These are phyloP conservation scores for Psidium guajava DNA, from an alignment of 345 rosid species.

Conservation along the genomic window DNA sequence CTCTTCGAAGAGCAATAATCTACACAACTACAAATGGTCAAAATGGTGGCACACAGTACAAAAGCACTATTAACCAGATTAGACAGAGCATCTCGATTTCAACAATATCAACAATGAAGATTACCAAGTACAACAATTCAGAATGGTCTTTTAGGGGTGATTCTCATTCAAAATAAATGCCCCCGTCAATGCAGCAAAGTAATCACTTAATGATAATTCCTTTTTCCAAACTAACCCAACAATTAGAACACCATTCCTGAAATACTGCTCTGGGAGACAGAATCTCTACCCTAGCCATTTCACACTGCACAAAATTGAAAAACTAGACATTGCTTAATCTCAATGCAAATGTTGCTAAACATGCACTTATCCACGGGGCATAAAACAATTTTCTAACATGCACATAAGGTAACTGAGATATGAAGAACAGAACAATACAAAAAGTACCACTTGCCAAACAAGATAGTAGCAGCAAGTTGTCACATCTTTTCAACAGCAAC, in stretches of 20 bases:
- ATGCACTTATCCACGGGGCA: background rate
- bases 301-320: background rate
- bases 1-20: slow-evolving; percentile 97
- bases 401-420: background rate
- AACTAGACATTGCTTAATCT: background rate
- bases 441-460: background rate
- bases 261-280: background rate
- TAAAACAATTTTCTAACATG: background rate
- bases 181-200: background rate
- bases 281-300: background rate
- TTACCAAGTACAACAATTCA: background rate
- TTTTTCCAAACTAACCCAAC: background rate
- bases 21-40: slow-evolving; percentile 6
- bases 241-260: background rate
- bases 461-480: background rate
- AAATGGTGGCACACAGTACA: background rate
- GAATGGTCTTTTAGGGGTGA: background rate
- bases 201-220: background rate
- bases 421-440: background rate
- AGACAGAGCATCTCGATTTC: background rate
- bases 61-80: background rate
- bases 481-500: background rate
- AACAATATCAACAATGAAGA: background rate
- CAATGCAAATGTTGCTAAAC: background rate
- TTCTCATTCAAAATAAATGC: background rate